Evolutionary conservation across 352 stramenopile genomes (phyloP).

Genomic region (Aphanomyces invadans): DNA sequence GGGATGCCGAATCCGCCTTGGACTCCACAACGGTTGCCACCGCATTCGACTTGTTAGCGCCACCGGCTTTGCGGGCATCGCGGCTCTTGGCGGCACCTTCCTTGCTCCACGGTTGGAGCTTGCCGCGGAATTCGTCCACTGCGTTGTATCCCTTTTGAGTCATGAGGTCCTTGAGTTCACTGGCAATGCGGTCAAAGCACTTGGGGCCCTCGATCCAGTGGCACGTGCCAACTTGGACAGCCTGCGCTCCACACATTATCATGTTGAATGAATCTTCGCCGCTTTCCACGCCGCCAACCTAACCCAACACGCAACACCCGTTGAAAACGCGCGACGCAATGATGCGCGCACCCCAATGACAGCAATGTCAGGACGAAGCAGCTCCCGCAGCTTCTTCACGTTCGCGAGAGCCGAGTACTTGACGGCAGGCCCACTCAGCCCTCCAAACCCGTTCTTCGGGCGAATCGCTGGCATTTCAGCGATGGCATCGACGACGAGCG

Average conservation of each 20-base stretch:
- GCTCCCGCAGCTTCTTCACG: slow-evolving; percentile 48
- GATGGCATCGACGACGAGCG: slow-evolving; percentile 38
- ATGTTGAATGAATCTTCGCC: slow-evolving; percentile 57
- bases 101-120: slow-evolving; percentile 29
- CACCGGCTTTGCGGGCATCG: not conserved
- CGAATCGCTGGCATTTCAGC: slow-evolving; percentile 42
- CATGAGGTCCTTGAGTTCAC: slow-evolving; percentile 45
- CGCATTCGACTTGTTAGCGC: not conserved
- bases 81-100: slow-evolving; percentile 18
- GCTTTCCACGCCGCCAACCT: slow-evolving; percentile 41
- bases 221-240: slow-evolving; percentile 65
- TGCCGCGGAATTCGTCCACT: slow-evolving; percentile 50
- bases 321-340: not conserved
- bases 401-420: slow-evolving; percentile 71
- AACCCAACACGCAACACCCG: not conserved
- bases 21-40: no score
- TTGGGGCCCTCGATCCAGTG: slow-evolving; percentile 65
- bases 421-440: slow-evolving; percentile 47
- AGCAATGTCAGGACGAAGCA: slow-evolving; percentile 45
- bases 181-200: slow-evolving; percentile 68
- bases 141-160: slow-evolving; percentile 43
- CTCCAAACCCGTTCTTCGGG: slow-evolving; percentile 51
- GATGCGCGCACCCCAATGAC: slow-evolving; percentile 37
- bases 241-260: slow-evolving; percentile 52
- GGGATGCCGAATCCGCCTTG: not conserved